These are phyloP conservation scores for Casaregolazyma suthepensis DNA, from an alignment of 1,139 yeast species.

Conservation along the genomic window DNA sequence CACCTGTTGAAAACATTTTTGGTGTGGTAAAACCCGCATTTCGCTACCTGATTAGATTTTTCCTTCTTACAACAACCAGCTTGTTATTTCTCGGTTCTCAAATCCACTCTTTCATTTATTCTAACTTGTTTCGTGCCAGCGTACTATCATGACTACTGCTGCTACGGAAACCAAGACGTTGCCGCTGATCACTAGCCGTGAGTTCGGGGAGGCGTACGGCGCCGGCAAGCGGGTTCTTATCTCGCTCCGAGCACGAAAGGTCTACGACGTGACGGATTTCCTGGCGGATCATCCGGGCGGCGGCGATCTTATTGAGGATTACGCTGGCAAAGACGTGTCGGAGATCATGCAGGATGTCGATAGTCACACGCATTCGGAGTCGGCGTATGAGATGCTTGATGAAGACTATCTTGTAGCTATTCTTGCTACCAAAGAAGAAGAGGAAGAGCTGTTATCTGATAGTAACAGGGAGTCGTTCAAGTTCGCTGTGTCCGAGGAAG, in stretches of 20 bases:
- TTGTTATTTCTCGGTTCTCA: not conserved
- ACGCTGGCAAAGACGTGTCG: conserved; percentile 82
- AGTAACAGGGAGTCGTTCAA: conserved; percentile 25
- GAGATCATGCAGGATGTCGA: conserved; percentile 62
- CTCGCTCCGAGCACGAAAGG: conserved; percentile 64
- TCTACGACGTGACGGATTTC: conserved; percentile 76
- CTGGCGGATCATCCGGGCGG: conserved; percentile 89
- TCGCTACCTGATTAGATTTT: not conserved
- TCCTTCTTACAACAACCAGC: not conserved
- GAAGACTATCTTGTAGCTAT: conserved; percentile 62
- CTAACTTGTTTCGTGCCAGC: not conserved
- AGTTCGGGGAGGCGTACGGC: conserved; percentile 16
- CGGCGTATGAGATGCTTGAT: conserved; percentile 83
- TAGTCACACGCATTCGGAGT: conserved; percentile 74
- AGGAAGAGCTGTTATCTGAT: conserved; percentile 42
- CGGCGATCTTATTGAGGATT: conserved; percentile 61
- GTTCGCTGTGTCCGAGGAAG: conserved; percentile 13
- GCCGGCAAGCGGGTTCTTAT: conserved; percentile 36
- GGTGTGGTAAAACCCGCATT: not conserved
- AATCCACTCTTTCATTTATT: too few relatives aligned
- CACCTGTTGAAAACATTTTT: not conserved
- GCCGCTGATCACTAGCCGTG: conserved; percentile 23
- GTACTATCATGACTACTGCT: conserved; percentile 2
- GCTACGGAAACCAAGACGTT: conserved; percentile 8
- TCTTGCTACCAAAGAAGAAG: conserved; percentile 59